Base-by-base conservation (phyloP, 2,329 filamentous ascomycete genomes). In the Parastagonospora nodorum region DNA sequence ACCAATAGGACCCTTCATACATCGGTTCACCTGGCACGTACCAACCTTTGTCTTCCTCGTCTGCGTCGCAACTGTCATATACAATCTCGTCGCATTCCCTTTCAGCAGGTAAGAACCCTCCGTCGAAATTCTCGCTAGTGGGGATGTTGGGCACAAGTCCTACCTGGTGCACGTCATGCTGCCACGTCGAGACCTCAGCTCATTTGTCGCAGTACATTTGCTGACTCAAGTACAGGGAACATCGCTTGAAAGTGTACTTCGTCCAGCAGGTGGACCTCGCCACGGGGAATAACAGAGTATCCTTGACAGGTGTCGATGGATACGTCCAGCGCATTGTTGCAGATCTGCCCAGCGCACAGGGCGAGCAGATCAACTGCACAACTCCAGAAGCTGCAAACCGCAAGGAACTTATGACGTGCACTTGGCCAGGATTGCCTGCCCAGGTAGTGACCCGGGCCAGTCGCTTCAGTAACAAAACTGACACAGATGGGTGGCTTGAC, bases 171-270 rank as follows among this genome's bases (percentile, higher is more conserved):
- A 24, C 19, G 19, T 24, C 19, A 24, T 24, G 19, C 19, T 24
- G 19, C 19, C n/a, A 4, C 12, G 19, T 27, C 8, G 9, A 11
- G 11, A 11, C 3, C n/a, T n/a, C 8, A 28, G 19, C 6, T 10
- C 8, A 8, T 16, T 27, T 39, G 37, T 28, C 27, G 19, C 37
- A 11, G 27, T 19, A 27, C 19, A 8, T 28, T n/a, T 11, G 37
- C 37, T 39, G 19, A 39, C 37, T 28, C 37, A 27, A n/a, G 19
- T 19, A 7, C 37, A 39, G 83, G 16, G 82, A 85, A 51, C 89
- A 87, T 68, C 84, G 90, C 32, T 85, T 96, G 72, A 97, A 97
- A 74, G 81, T 93, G 41, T 95, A 87, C 73, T 97, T 97, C 72
- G 79, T 89, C 42, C 92, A 99, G 70, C 83, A 84, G 8, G 79